Evolutionary conservation across 208 protist genomes (phyloP).

Genomic region (Naegleria gruberi): DNA sequence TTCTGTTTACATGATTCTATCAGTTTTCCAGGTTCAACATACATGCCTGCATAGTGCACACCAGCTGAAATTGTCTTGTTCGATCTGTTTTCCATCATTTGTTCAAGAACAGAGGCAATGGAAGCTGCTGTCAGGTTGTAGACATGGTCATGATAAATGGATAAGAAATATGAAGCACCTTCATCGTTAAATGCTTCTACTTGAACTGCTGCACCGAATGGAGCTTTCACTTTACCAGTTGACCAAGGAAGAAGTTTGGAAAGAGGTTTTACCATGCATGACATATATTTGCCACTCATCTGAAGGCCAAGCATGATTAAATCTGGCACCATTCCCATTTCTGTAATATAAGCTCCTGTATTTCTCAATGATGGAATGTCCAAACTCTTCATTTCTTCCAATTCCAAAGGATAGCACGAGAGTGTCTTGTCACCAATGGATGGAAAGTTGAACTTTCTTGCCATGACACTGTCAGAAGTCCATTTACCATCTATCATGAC

Average conservation of each 20-base stretch:
- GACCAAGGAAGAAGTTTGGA: not conserved
- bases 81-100: not conserved
- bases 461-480: not conserved
- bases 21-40: not conserved
- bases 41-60: not conserved
- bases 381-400: not conserved
- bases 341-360: not conserved
- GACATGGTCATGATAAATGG: not conserved
- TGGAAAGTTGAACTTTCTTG: not conserved
- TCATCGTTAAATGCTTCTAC: not conserved
- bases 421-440: not conserved
- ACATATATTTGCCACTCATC: not conserved
- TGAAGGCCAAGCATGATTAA: not conserved
- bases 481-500: not conserved
- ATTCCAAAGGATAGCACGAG: not conserved
- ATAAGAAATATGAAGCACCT: not conserved
- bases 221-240: not conserved
- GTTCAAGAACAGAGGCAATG: not conserved
- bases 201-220: not conserved
- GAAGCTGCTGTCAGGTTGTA: not conserved
- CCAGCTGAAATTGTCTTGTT: not conserved
- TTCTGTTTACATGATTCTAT: not conserved
- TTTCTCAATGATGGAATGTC: not conserved
- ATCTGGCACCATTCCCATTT: not conserved
- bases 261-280: not conserved